phyloP scores from a whole-genome alignment of 1,139 yeast species.

The Yamadazyma siamensis region DNA sequence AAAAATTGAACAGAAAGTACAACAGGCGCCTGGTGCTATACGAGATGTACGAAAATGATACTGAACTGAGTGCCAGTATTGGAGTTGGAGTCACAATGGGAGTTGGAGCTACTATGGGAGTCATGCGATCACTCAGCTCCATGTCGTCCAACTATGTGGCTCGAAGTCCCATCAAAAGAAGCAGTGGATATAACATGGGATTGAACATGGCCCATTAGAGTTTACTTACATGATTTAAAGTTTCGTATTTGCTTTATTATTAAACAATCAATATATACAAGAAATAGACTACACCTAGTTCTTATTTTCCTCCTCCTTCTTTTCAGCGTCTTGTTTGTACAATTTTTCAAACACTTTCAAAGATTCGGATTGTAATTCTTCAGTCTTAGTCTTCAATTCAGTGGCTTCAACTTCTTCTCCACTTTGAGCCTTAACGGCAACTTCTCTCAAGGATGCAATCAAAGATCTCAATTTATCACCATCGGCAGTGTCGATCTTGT shows the following conservation, averaged over 20 bases:
- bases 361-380: slow-evolving; percentile 88
- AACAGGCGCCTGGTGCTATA: slow-evolving; percentile 44
- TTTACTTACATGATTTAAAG: not conserved
- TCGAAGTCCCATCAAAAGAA: slow-evolving; percentile 17
- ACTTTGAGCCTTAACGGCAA: slow-evolving; percentile 89
- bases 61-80: slow-evolving; percentile 15
- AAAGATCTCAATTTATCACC: slow-evolving; percentile 82
- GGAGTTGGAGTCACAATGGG: slow-evolving; percentile 7
- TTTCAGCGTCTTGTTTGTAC: slow-evolving; percentile 65
- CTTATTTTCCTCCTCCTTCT: slow-evolving; percentile 20
- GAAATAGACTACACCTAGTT: slow-evolving; percentile 8
- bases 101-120: too few species aligned
- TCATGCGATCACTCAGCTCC: slow-evolving; percentile 13
- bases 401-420: slow-evolving; percentile 85
- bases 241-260: not conserved
- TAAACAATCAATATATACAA: slow-evolving; percentile 17
- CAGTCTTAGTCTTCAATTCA: slow-evolving; percentile 88
- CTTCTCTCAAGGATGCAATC: slow-evolving; percentile 79
- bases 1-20: slow-evolving; percentile 20
- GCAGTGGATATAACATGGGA: slow-evolving; percentile 16
- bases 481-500: slow-evolving; percentile 82
- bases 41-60: slow-evolving; percentile 40
- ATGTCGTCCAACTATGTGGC: slow-evolving; percentile 11
- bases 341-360: slow-evolving; percentile 93
- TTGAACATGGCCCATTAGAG: slow-evolving; percentile 10